Evolutionary conservation across 2,329 filamentous ascomycete species (phyloP).

Genomic region (Exophiala aquamarina): DNA sequence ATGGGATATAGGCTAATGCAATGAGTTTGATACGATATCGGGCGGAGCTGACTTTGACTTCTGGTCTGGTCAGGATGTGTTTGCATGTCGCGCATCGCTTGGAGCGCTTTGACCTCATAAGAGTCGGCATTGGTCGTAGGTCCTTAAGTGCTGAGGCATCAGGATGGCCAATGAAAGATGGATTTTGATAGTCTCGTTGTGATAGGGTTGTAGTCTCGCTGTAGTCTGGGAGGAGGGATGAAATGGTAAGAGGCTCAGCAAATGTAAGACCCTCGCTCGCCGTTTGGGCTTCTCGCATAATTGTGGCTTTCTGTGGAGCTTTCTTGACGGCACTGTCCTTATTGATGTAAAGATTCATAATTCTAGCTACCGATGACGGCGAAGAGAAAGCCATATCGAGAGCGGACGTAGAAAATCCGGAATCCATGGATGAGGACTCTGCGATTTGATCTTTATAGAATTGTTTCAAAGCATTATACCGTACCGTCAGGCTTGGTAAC

Average conservation of each 20-base stretch:
- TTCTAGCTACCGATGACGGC: conserved; percentile 77
- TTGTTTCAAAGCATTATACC: neutral
- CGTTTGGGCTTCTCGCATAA: conserved; percentile 78
- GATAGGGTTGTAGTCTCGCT: conserved; percentile 18
- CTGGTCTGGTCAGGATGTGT: conserved; percentile 92
- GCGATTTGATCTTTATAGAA: conserved; percentile 78
- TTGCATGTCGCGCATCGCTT: conserved; percentile 91
- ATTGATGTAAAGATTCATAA: conserved; percentile 84
- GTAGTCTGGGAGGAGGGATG: conserved; percentile 13
- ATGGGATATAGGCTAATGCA: conserved; percentile 83
- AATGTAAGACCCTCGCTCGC: conserved; percentile 70
- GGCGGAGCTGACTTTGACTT: conserved; percentile 83
- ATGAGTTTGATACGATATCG: conserved; percentile 91
- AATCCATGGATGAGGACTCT: conserved; percentile 54
- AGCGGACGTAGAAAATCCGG: conserved; percentile 50
- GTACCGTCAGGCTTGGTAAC: conserved; percentile 64
- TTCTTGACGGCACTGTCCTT: conserved; percentile 59
- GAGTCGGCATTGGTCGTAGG: conserved; percentile 76
- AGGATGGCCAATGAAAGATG: conserved; percentile 40
- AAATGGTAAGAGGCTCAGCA: conserved; percentile 50
- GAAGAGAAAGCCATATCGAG: conserved; percentile 58
- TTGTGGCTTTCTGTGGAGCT: conserved; percentile 63
- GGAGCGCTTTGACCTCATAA: conserved; percentile 86
- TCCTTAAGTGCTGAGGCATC: conserved; percentile 65
- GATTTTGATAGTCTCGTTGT: conserved; percentile 48